Conservation (phyloP, 352 stramenopile species). For the Plasmopara halstedii region DNA sequence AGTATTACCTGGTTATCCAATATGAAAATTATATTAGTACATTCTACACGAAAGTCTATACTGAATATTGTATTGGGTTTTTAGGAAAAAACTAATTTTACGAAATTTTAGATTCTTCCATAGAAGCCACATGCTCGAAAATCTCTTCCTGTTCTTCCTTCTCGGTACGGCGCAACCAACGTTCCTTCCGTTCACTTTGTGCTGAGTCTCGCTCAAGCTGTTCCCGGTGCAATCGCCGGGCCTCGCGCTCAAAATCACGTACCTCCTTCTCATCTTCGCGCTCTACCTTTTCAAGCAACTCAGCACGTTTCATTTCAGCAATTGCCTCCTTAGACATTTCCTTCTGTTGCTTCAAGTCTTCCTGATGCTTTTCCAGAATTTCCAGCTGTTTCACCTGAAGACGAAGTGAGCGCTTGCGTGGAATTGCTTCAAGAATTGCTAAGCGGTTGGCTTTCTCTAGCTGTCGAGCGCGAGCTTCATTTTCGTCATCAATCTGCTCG, state of each 20-base stretch:
- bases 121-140: slow-evolving; percentile 38
- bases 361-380: slow-evolving; percentile 63
- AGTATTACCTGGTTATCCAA: no score
- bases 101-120: slow-evolving; percentile 2
- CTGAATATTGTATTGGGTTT: neutral
- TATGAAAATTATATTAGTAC: no score
- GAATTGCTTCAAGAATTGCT: slow-evolving; percentile 78
- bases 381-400: slow-evolving; percentile 83
- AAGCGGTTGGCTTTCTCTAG: slow-evolving; percentile 67
- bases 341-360: slow-evolving; percentile 46
- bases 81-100: neutral
- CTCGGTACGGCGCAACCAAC: slow-evolving; percentile 50
- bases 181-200: slow-evolving; percentile 40
- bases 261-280: slow-evolving; percentile 48
- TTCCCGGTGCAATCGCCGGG: slow-evolving; percentile 38
- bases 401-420: slow-evolving; percentile 70
- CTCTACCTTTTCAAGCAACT: slow-evolving; percentile 64
- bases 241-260: slow-evolving; percentile 46
- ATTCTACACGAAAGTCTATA: no score
- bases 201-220: slow-evolving; percentile 50
- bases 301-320: slow-evolving; percentile 56
- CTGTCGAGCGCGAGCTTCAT: slow-evolving; percentile 35
- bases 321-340: slow-evolving; percentile 56
- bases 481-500: slow-evolving; percentile 71
- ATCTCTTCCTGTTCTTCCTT: slow-evolving; percentile 50